phyloP scores from a whole-genome alignment of 768 basidiomycete genomes.

The Lactarius trivialis region DNA sequence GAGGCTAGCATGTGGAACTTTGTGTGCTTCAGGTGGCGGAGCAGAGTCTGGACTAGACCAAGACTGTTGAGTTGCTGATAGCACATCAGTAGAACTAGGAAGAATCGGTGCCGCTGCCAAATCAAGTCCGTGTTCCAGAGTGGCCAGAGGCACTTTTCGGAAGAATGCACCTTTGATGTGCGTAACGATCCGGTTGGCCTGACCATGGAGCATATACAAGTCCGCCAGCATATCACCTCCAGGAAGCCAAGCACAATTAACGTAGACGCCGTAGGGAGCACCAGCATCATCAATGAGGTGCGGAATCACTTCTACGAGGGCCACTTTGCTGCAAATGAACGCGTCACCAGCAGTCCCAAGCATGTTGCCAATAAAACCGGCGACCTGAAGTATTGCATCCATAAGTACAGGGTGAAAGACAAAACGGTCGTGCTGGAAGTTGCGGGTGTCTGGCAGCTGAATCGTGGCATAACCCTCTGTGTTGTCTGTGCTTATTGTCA shows the following conservation, averaged over 20 bases:
- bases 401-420: conserved; percentile 51
- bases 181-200: conserved; percentile 43
- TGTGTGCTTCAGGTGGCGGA: background rate
- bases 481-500: conserved; percentile 43
- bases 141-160: conserved; percentile 45
- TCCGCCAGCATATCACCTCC: conserved; percentile 45
- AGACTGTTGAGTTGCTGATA: background rate
- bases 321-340: conserved; percentile 57
- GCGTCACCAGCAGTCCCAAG: conserved; percentile 44
- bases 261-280: conserved; percentile 45
- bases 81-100: background rate
- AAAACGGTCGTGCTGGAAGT: conserved; percentile 31
- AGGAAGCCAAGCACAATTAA: conserved; percentile 39
- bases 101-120: conserved; percentile 25
- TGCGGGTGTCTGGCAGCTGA: conserved; percentile 33
- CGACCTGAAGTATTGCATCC: conserved; percentile 61
- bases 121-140: conserved; percentile 42
- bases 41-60: background rate
- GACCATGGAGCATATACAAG: conserved; percentile 41
- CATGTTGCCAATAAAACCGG: conserved; percentile 65
- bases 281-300: conserved; percentile 34
- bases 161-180: conserved; percentile 53
- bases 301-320: conserved; percentile 41
- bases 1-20: background rate
- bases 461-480: conserved; percentile 49